Evolutionary conservation across 1,139 yeast genomes (phyloP), one percentile per base, ranked within the genome.

Genomic region (Suhomyces maxii): DNA sequence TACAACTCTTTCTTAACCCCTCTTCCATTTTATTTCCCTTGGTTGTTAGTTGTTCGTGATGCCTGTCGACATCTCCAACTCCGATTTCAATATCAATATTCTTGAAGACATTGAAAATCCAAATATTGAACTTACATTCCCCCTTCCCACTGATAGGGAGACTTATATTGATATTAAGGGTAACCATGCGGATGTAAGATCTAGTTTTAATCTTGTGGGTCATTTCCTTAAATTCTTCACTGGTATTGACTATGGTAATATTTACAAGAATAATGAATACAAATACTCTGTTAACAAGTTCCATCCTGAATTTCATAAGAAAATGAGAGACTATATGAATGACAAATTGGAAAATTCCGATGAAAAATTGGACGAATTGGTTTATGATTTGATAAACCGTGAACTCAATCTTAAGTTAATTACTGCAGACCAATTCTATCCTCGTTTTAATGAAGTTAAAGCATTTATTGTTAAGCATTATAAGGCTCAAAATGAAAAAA

Each of bases 321-420:
- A 63, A 42, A 58, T 70, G 54, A 53, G 56, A 34, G 48, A 58
- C 4, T 68, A 69, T 53, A 68, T 75, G 73, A 56, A 67, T 49
- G 64, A 65, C 41, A 60, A 65, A 47, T 60, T 75, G 45, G 65
- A 64, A 44, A 55, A 53, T 30, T 55, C 61, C 8, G 79, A 75
- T 50, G 60, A 61, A 30, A 62, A 61, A 43, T 62, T 75, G 47
- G 70, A 75, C 53, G 71, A 71, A 26, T 59, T 74, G 46, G 72
- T 74, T 13, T 66, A 67, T 52, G 65, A 63, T 8, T 63, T 74
- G 49, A 60, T 74, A 32, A 71, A 71, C 49, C 69, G 65, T 55
- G 80, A 75, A 51, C 58, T 74, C 46, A 64, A 68, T 42, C 64
- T 74, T 60, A 73, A 73, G 47, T 61, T 75, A 49, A 73, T 73